Base-by-base conservation (phyloP, 495 filamentous ascomycete species). In the Aspergillus leporis region DNA sequence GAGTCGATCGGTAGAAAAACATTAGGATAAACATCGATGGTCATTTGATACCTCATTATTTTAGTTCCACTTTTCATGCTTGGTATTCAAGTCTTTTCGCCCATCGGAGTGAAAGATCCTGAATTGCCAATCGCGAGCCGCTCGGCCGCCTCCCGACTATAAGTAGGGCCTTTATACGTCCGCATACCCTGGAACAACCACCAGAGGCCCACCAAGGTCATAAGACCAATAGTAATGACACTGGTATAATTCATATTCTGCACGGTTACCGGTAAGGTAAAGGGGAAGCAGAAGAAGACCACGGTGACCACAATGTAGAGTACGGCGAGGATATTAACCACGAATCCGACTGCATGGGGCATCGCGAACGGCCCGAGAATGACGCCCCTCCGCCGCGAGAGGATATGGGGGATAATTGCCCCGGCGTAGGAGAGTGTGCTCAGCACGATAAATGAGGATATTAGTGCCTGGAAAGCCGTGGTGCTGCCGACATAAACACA, bases 281-380 rank as follows among this genome's bases (percentile, higher is more conserved):
- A 88, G 2, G 88, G 90, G 74, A 93, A 93, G 67, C 88, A 92
- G 74, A 89, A 94, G 60, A 93, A 85, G 25, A 90, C 79, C 51
- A 87, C 81, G 68, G 91, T 93, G 22, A 85, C 74, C 1, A 14
- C 41, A 7, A 45, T 21, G 18, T 45, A 45, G 41, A 45, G 8
- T 1, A 45, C 41, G 8, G 41, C 7, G n/a, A 82, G 63, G 53
- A 93, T 93, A 58, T 89, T 86, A 28, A 83, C 61, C 38, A 87
- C 80, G 8, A 75, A 87, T 0, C 89, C 91, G 13, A 81, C 66
- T 13, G 68, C 70, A 21, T 85, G 81, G 28, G 70, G 70, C 75
- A 96, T 85, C 67, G 80, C 84, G 71, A 94, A 96, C 5, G 82
- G 83, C 0, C 89, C 91, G 0, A 79, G 78, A 10, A 81, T 78